These are phyloP conservation scores for Acanthamoeba rhysodes DNA, from an alignment of 208 protist species.

Conservation along the genomic window DNA sequence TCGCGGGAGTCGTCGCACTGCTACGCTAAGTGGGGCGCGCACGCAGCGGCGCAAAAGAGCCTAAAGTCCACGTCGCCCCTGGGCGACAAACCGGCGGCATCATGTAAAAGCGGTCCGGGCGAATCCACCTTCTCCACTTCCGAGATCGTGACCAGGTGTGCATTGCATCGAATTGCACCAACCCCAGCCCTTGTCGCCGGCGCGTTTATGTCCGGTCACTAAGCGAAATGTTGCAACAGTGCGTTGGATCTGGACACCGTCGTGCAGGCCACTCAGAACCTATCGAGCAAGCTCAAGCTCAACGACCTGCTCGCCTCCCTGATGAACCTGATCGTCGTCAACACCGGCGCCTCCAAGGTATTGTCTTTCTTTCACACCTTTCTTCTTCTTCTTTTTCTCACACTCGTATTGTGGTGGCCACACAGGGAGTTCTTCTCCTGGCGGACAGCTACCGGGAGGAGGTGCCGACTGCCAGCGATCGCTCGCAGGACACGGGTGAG, in stretches of 20 bases:
- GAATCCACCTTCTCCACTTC: neutral
- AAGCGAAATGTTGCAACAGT: neutral
- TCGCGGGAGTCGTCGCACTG: neutral
- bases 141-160: neutral
- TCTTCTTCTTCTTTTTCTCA: neutral
- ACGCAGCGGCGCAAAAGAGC: neutral
- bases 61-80: neutral
- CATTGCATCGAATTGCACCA: too few relatives aligned
- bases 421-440: neutral
- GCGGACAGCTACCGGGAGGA: neutral
- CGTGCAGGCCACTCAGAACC: neutral
- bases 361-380: neutral
- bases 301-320: constrained; percentile 10
- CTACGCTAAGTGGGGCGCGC: constrained; percentile 7
- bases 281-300: constrained; percentile 3
- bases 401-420: neutral
- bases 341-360: constrained; percentile 8
- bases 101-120: neutral
- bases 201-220: neutral
- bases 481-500: neutral
- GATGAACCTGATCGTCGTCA: neutral
- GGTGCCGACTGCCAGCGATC: neutral
- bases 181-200: neutral
- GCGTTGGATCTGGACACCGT: constrained; percentile 3
- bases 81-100: neutral